A percentile compares a stretch with the other conserved stretches of the same genome.
These are phyloP conservation scores for Cardamine resedifolia DNA, from an alignment of 345 rosid genomes.

Conservation along the genomic window DNA sequence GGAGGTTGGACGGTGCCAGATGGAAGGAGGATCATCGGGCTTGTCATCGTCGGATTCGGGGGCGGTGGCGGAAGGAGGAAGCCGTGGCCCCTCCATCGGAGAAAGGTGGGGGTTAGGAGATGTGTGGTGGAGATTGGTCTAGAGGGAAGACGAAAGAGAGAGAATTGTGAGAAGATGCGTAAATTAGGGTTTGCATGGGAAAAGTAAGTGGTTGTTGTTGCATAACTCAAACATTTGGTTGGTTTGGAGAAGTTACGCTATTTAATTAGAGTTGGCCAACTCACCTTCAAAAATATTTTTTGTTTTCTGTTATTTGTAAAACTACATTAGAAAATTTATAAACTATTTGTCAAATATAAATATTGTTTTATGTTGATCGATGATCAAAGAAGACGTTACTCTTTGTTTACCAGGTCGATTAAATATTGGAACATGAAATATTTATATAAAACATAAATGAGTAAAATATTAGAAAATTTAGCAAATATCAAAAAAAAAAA, in stretches of 20 bases:
- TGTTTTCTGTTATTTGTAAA: conserved; percentile 19
- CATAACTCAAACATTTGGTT: conserved; percentile 30
- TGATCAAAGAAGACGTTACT: not conserved
- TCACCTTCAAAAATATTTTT: conserved; percentile 1
- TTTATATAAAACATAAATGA: not conserved
- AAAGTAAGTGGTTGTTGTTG: conserved; percentile 37
- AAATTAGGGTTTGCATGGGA: conserved; percentile 49
- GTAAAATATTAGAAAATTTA: not conserved
- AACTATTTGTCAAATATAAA: no score
- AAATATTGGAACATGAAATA: not conserved
- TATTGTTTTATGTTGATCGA: not conserved
- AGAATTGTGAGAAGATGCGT: conserved; percentile 24
- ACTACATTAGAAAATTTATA: not conserved
- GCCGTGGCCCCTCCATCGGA: conserved; percentile 63
- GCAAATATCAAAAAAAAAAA: no score
- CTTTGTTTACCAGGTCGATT: not conserved
- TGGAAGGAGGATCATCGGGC: conserved; percentile 26
- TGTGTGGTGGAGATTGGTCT: conserved; percentile 33
- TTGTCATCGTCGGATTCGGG: conserved; percentile 22
- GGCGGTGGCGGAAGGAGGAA: conserved; percentile 35
- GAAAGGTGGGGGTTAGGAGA: conserved; percentile 44
- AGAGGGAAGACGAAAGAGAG: conserved; percentile 29
- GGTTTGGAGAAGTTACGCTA: conserved; percentile 24
- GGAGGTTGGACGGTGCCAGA: conserved; percentile 36
- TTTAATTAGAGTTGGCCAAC: conserved; percentile 31